These are phyloP conservation scores for Hymenoscyphus infarciens DNA, from an alignment of 2,329 filamentous ascomycete genomes.

Conservation along the genomic window DNA sequence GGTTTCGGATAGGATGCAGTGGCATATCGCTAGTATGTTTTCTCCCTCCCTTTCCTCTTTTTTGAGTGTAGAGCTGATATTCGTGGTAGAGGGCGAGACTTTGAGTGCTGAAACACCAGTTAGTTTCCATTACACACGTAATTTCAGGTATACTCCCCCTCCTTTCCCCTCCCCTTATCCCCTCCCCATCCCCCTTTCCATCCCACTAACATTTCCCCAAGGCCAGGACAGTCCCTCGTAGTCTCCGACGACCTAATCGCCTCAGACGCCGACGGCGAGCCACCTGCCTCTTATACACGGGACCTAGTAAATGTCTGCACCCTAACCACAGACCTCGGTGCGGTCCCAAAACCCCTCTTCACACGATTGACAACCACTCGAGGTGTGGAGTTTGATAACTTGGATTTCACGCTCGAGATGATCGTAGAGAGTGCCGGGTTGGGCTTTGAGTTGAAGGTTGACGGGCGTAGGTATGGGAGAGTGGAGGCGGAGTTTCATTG, in stretches of 20 bases:
- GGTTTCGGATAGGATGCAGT: constrained; percentile 80
- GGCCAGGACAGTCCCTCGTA: constrained; percentile 67
- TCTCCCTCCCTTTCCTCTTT: constrained; percentile 10
- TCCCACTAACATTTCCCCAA: constrained; percentile 27
- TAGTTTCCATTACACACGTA: constrained; percentile 81
- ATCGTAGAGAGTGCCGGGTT: constrained; percentile 73
- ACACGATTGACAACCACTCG: constrained; percentile 73
- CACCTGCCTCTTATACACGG: constrained; percentile 58
- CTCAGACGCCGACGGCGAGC: constrained; percentile 58
- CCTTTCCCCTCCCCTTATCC: neutral
- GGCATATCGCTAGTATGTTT: constrained; percentile 66
- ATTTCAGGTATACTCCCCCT: constrained; percentile 48
- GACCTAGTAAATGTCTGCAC: constrained; percentile 73
- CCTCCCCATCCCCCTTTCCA: too few species aligned
- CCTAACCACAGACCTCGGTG: constrained; percentile 73
- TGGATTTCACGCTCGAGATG: constrained; percentile 82
- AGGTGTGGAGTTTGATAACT: constrained; percentile 76
- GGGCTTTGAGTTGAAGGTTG: constrained; percentile 75
- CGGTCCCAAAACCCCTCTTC: constrained; percentile 70
- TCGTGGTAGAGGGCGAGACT: constrained; percentile 57
- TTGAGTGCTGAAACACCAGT: constrained; percentile 71
- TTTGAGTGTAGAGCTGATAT: neutral
- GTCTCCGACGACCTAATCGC: constrained; percentile 80
- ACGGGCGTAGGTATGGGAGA: constrained; percentile 71
- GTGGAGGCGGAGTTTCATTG: constrained; percentile 74